phyloP scores from a whole-genome alignment of 805 yeast species.

The Candida ovalis region DNA sequence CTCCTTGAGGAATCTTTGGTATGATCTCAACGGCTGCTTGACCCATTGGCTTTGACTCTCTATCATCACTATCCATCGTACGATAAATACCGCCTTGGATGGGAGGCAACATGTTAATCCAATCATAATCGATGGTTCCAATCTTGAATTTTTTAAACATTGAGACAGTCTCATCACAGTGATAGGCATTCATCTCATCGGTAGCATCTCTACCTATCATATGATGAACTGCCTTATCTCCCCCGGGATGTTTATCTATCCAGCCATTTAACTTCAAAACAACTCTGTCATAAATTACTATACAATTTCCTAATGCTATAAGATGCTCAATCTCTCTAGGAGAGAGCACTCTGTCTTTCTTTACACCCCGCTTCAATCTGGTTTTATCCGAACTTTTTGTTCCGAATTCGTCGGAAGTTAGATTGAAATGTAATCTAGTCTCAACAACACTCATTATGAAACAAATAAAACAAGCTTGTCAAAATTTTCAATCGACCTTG shows the following conservation, averaged over 20 bases:
- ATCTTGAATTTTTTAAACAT: constrained; percentile 56
- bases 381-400: not conserved
- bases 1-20: constrained; percentile 52
- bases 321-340: constrained; percentile 49
- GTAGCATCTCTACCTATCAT: constrained; percentile 88
- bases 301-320: constrained; percentile 63
- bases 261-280: constrained; percentile 68
- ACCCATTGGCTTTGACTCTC: constrained; percentile 33
- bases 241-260: constrained; percentile 82
- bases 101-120: constrained; percentile 82
- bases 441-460: not conserved
- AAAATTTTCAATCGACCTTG: not conserved
- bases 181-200: constrained; percentile 87
- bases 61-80: constrained; percentile 17
- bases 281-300: constrained; percentile 58
- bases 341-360: constrained; percentile 25
- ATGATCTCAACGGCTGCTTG: constrained; percentile 37
- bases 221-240: constrained; percentile 78
- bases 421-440: not conserved
- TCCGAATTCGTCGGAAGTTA: not conserved
- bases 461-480: not conserved
- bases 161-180: constrained; percentile 51
- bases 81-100: constrained; percentile 72
- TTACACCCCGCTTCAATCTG: not conserved
- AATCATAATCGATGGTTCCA: constrained; percentile 58